phyloP scores from a whole-genome alignment of 1,139 yeast species.

The Saccharomycopsis hybrid region DNA sequence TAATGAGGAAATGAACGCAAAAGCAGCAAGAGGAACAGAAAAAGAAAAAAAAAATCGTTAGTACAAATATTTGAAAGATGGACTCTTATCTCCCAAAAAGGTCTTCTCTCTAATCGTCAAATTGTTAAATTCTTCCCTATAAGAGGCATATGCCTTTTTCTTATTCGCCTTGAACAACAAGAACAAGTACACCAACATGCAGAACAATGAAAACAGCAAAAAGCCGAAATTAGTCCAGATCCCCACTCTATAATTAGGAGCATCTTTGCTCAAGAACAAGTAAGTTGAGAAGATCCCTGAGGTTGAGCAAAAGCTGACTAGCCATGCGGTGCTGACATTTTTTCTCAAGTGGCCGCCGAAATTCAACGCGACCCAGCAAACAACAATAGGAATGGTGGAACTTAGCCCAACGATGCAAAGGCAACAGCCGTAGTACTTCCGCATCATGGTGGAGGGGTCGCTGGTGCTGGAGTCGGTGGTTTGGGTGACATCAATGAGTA shows the following conservation, averaged over 20 bases:
- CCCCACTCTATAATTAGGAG: conserved; percentile 57
- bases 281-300: conserved; percentile 68
- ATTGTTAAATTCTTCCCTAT: conserved; percentile 33
- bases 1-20: no score
- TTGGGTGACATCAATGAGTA: conserved; percentile 36
- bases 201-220: conserved; percentile 38
- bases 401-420: conserved; percentile 54
- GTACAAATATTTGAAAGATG: conserved; percentile 17
- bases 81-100: conserved; percentile 19
- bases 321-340: conserved; percentile 65
- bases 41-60: neutral
- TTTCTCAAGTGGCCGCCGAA: conserved; percentile 62
- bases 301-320: conserved; percentile 67
- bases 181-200: conserved; percentile 36
- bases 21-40: no score
- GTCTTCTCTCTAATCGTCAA: conserved; percentile 23
- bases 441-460: no score
- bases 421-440: conserved; percentile 62
- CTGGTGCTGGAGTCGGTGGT: conserved; percentile 25
- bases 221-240: conserved; percentile 43
- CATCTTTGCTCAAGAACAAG: conserved; percentile 48
- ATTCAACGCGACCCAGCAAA: conserved; percentile 60
- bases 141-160: conserved; percentile 28
- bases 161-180: conserved; percentile 33
- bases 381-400: conserved; percentile 59